A percentile compares a stretch with the other conserved stretches of the same genome.
phyloP scores from a whole-genome alignment of 2,329 filamentous ascomycete genomes.

The Zymoseptoria ardabiliae region DNA sequence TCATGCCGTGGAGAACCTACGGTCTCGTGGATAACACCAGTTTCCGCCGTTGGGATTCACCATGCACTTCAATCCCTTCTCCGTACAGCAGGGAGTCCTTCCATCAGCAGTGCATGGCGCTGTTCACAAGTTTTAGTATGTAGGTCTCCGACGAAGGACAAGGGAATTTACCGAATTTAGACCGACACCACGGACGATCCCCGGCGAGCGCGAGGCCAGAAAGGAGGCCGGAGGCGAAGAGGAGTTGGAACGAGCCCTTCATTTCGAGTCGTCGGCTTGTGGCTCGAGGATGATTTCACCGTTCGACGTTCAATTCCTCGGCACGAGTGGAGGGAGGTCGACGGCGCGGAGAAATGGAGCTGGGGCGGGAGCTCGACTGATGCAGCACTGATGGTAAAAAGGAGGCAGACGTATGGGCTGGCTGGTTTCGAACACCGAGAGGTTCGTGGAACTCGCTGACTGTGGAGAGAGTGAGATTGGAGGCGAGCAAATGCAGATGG shows the following conservation, averaged over 20 bases:
- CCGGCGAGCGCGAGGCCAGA: not conserved
- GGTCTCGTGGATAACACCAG: not conserved
- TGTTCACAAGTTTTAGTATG: not conserved
- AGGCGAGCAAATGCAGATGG: conserved; percentile 51
- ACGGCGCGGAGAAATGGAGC: conserved; percentile 9
- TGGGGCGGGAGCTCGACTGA: conserved; percentile 7
- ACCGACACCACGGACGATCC: not conserved
- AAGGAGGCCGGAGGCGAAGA: not conserved
- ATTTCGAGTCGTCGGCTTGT: conserved; percentile 73
- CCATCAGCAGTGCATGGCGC: not conserved
- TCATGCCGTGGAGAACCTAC: not conserved
- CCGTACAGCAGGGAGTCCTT: not conserved
- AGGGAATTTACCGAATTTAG: not conserved
- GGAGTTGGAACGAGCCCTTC: not conserved
- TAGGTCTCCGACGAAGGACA: not conserved
- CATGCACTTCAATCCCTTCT: not conserved
- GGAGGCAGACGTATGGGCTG: conserved; percentile 51
- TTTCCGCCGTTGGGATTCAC: not conserved
- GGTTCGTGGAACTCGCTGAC: conserved; percentile 54
- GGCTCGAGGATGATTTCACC: conserved; percentile 82
- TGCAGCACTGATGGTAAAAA: conserved; percentile 39
- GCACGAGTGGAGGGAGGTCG: conserved; percentile 22
- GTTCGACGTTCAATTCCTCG: conserved; percentile 74
- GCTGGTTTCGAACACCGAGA: conserved; percentile 54
- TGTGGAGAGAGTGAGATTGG: conserved; percentile 52